Base-by-base conservation (phyloP, 75 land plant genomes). In the Azolla pinnata region DNA sequence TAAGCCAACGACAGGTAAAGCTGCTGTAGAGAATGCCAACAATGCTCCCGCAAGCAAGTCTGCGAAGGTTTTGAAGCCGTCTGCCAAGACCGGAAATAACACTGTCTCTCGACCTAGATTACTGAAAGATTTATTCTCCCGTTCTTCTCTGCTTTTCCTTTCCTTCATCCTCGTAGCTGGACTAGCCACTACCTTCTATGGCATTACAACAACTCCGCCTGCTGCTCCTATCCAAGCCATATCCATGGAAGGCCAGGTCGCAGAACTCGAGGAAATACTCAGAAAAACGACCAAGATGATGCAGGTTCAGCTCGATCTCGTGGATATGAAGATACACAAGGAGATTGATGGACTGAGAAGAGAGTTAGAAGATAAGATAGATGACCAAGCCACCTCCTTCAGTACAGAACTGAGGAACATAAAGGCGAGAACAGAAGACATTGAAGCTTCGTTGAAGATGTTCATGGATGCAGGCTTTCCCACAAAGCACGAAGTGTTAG, bases 281-380 rank as follows among this genome's bases (percentile, higher is more conserved):
- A 81, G 79, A 77, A 86, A 64, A 30, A 80, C 91, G 2, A 62
- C 81, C 2, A 86, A 73, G 54, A 76, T 82, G 85, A 66, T 84
- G 64, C 96, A 83, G 74, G 82, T 80, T 9, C 96, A 95, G 67
- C 71, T 95, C 31, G 97, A 83, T 28, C 69, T 72, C 26, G 72
- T 95, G 3, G 96, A 90, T 45, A 72, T 61, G 50, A 95, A 86
- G 57, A 56, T 85, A 33, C 91, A 72, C n/a, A 65, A 67, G 63
- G 76, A 75, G 59, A 56, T 85, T 25, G 80, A 67, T 20, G 63
- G 51, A 28, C 57, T 81, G n/a, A 83, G 75, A 38, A 68, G 34
- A 56, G 96, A 88, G 27, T 34, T 93, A 4, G 53, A 49, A 29
- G 64, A 70, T 12, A 79, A 69, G 40, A 47, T 83, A 9, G 90